These are phyloP conservation scores for Viola odorata DNA, from an alignment of 345 rosid genomes.

Conservation along the genomic window DNA sequence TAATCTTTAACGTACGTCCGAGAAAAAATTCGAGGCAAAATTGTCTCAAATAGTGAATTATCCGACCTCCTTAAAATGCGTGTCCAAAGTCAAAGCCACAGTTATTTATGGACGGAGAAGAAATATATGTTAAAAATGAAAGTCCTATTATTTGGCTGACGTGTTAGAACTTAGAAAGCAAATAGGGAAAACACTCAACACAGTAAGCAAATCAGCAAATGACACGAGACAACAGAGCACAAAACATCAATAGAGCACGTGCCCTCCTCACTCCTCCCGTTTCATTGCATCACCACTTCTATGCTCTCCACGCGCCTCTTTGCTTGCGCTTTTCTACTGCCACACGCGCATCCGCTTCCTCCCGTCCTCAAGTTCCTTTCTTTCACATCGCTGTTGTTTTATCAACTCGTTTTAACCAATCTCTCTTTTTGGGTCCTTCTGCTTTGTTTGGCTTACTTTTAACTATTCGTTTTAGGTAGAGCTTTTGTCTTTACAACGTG, in stretches of 20 bases:
- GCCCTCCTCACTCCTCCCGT: not conserved
- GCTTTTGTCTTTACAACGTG: not conserved
- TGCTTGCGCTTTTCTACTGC: slow-evolving; percentile 2
- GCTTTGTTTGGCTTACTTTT: not conserved
- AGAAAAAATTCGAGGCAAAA: too few species aligned
- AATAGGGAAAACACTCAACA: too few species aligned
- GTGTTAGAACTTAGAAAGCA: too few species aligned
- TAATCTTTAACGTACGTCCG: too few species aligned
- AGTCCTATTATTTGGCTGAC: too few species aligned
- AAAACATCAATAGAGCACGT: not conserved
- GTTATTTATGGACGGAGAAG: too few species aligned
- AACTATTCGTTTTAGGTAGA: too few species aligned
- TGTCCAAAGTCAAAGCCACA: too few species aligned
- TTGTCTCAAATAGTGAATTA: too few species aligned
- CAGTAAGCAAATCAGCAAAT: too few species aligned
- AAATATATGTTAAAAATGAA: too few species aligned
- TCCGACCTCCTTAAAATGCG: too few species aligned
- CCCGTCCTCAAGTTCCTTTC: not conserved
- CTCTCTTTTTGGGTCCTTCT: not conserved
- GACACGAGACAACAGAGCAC: not conserved
- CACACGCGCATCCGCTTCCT: not conserved
- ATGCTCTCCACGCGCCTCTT: slow-evolving; percentile 10
- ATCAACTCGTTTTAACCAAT: not conserved
- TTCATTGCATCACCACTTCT: not conserved
- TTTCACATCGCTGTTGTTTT: not conserved